Conservation (phyloP, 2,329 filamentous ascomycete genomes). For the Aureobasidium sp. region DNA sequence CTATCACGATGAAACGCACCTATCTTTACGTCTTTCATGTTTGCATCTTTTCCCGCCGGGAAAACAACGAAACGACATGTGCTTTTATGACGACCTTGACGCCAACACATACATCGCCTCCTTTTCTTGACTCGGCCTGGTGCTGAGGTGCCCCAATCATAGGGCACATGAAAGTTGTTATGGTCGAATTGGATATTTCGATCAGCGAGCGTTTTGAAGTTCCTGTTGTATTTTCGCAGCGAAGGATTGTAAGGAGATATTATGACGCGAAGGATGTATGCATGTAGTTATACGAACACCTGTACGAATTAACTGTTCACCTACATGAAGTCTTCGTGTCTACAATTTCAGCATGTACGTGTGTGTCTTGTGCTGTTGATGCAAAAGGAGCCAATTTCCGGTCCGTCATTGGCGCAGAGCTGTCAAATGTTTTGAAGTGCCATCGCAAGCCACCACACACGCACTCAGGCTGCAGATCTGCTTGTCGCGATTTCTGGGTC, state of each 20-base stretch:
- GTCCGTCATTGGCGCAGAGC: background rate
- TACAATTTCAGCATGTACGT: background rate
- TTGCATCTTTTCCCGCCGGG: background rate
- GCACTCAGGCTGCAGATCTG: background rate
- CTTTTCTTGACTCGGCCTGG: background rate
- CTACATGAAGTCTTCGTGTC: background rate
- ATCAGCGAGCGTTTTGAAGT: slow-evolving; percentile 1
- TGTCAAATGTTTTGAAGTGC: background rate
- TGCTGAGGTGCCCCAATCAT: background rate
- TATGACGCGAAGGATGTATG: background rate
- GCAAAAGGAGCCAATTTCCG: background rate
- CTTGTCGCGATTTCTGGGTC: background rate
- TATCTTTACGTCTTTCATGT: background rate
- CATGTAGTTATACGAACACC: background rate
- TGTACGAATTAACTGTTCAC: background rate
- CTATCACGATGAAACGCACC: background rate
- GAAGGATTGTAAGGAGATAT: background rate
- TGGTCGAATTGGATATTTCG: background rate
- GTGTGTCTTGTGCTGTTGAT: background rate
- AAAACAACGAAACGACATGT: background rate
- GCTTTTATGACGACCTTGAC: background rate
- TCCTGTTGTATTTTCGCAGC: background rate
- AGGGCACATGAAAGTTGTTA: background rate
- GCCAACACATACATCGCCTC: background rate
- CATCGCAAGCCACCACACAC: background rate